Percentiles rank a stretch among this genome's conserved stretches.
Evolutionary conservation across 169 alveolate species (phyloP).

Genomic region (Eimeria necatrix): DNA sequence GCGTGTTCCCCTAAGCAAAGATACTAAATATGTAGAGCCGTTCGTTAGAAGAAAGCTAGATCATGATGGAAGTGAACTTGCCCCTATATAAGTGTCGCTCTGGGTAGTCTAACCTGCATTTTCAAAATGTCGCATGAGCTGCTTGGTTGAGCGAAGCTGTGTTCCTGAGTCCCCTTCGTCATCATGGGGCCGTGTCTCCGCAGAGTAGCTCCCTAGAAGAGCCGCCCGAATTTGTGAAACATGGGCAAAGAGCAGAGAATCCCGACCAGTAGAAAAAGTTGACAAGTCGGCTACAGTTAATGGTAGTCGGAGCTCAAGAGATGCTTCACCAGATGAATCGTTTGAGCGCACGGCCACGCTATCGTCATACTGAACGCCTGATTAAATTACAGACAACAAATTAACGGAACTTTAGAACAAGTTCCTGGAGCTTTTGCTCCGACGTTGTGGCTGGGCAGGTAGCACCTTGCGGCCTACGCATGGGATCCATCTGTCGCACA

Average conservation of each 20-base stretch:
- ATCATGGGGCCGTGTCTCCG: not conserved
- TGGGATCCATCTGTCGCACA: too few relatives aligned
- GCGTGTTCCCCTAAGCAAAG: too few relatives aligned
- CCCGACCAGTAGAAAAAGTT: conserved; percentile 58
- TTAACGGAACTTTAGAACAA: too few relatives aligned
- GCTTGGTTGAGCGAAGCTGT: conserved; percentile 56
- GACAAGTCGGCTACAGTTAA: conserved; percentile 74
- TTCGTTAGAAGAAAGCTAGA: too few relatives aligned
- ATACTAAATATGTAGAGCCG: too few relatives aligned
- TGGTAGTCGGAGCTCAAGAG: conserved; percentile 75
- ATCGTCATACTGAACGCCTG: conserved; percentile 64
- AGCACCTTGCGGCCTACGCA: too few relatives aligned
- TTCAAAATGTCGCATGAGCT: conserved; percentile 56
- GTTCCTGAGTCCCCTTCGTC: conserved; percentile 47
- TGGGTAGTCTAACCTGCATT: conserved; percentile 32
- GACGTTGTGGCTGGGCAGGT: too few relatives aligned
- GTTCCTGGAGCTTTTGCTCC: too few relatives aligned
- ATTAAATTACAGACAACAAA: not conserved
- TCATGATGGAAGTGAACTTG: too few relatives aligned
- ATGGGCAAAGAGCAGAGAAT: conserved; percentile 75
- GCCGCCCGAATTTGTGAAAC: conserved; percentile 61
- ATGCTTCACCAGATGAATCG: conserved; percentile 22
- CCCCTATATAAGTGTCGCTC: too few relatives aligned
- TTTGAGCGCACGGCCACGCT: conserved; percentile 64
- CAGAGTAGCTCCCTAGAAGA: conserved; percentile 45